phyloP scores from a whole-genome alignment of 2,329 filamentous ascomycete genomes.

The Neopestalotiopsis sp. region DNA sequence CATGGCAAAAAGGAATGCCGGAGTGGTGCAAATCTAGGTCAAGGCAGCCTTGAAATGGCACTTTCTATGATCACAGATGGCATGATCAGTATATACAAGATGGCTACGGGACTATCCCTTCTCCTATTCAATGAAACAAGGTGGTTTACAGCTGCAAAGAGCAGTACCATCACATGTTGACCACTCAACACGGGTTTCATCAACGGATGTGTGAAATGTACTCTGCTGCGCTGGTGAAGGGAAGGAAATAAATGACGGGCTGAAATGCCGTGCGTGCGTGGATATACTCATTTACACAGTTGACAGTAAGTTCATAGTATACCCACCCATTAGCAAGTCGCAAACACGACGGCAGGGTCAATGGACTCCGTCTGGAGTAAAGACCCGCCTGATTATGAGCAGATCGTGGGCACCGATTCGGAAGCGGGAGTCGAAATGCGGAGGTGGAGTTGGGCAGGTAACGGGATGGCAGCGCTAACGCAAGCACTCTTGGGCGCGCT shows the following conservation, averaged over 20 bases:
- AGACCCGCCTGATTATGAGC: neutral
- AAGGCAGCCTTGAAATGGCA: conserved; percentile 8
- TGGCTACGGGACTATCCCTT: neutral
- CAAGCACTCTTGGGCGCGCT: conserved; percentile 6
- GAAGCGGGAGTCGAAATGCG: neutral
- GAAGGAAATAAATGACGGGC: too few species aligned
- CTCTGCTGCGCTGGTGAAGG: too few species aligned
- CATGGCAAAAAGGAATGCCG: neutral
- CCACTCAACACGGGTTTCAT: neutral
- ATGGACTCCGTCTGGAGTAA: neutral
- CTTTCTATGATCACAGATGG: neutral
- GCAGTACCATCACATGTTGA: neutral
- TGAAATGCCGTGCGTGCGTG: too few species aligned
- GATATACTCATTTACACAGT: too few species aligned
- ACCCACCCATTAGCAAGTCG: too few species aligned
- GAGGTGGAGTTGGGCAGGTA: neutral
- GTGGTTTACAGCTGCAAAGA: neutral
- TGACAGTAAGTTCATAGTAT: too few species aligned
- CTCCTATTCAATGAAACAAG: conserved; percentile 8
- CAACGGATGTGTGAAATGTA: neutral
- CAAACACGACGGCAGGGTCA: too few species aligned
- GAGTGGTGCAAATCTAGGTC: neutral
- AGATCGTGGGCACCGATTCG: conserved; percentile 1
- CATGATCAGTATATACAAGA: conserved; percentile 12
- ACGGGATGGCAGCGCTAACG: conserved; percentile 1